phyloP scores from a whole-genome alignment of 441 rosid genomes.

The Adansonia rubrostipa region DNA sequence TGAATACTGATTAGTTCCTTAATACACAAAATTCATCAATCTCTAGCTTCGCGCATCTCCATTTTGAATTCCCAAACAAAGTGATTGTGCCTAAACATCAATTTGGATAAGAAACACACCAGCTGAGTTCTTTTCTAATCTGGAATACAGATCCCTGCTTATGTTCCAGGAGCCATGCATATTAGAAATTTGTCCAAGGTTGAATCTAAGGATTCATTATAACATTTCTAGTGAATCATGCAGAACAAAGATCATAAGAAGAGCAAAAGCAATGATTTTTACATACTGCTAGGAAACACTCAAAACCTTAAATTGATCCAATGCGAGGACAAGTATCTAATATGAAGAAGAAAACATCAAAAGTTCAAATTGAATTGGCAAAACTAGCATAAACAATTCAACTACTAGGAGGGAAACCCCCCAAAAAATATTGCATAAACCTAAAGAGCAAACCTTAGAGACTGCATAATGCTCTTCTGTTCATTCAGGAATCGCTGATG shows the following conservation, averaged over 20 bases:
- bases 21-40: not conserved
- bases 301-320: not conserved
- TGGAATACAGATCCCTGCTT: not conserved
- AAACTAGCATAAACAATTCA: not conserved
- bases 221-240: not conserved
- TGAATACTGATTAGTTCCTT: not conserved
- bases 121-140: conserved; percentile 7
- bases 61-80: not conserved
- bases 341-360: not conserved
- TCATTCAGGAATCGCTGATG: conserved; percentile 68
- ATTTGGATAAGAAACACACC: not conserved
- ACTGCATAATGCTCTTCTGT: conserved; percentile 93
- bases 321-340: not conserved
- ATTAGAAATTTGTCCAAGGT: not conserved
- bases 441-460: conserved; percentile 74
- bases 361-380: not conserved
- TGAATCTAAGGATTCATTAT: not conserved
- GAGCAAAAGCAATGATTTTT: not conserved
- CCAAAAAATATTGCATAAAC: not conserved
- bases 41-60: conserved; percentile 3
- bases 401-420: conserved; percentile 2
- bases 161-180: not conserved
- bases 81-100: not conserved
- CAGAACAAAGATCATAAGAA: not conserved
- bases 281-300: not conserved